A percentile compares a stretch with the other conserved stretches of the same genome.
Conservation (phyloP, 257 asterid genomes). For the Solanum medicagineum region DNA sequence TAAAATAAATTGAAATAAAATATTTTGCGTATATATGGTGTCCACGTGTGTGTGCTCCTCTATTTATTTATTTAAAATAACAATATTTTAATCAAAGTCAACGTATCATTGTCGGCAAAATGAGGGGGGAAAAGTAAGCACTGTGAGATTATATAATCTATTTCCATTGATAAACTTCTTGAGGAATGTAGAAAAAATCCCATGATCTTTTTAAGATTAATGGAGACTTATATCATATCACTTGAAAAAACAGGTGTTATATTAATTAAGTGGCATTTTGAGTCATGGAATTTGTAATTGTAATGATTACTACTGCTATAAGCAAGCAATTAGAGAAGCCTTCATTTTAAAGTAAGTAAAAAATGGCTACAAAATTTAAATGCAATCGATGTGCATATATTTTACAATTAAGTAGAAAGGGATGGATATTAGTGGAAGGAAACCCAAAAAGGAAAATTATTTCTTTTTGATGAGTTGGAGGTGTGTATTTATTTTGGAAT, state of each 20-base stretch:
- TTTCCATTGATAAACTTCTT: background rate
- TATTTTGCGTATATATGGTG: background rate
- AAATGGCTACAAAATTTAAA: background rate
- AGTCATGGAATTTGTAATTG: background rate
- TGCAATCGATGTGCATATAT: background rate
- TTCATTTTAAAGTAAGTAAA: background rate
- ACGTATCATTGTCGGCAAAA: background rate
- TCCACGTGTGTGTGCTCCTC: background rate
- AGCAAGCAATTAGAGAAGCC: background rate
- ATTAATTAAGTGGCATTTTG: background rate
- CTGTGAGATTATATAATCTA: background rate
- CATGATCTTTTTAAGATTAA: background rate
- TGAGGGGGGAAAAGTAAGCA: background rate
- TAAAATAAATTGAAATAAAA: background rate
- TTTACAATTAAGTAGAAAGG: background rate
- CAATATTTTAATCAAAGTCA: background rate
- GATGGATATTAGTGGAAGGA: background rate
- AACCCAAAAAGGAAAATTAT: background rate
- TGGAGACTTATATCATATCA: background rate
- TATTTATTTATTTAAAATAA: background rate
- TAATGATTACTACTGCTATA: background rate
- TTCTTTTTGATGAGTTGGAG: background rate
- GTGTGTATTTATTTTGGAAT: too few relatives aligned
- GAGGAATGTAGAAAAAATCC: background rate
- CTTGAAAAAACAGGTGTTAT: background rate